A percentile compares a stretch with the other conserved stretches of the same genome.
These are phyloP conservation scores for Blastocystis sp. DNA, from an alignment of 352 stramenopile species.

Conservation along the genomic window DNA sequence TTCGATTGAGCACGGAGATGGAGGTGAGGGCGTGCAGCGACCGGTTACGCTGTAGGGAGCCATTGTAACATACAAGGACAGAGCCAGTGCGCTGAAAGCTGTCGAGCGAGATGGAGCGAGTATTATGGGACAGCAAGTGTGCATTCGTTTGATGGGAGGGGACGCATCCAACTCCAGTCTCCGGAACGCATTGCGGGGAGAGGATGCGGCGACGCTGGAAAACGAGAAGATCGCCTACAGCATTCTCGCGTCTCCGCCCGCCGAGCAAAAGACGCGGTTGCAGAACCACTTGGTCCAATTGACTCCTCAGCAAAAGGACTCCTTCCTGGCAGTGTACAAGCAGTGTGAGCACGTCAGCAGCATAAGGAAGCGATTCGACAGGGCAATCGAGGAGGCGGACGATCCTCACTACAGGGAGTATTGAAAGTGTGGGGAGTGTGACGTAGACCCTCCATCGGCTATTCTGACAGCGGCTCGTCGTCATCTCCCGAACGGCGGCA, in stretches of 20 bases:
- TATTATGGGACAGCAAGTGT: conserved; percentile 22
- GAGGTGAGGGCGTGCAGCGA: not conserved
- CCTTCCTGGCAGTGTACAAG: conserved; percentile 31
- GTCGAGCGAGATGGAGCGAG: conserved; percentile 46
- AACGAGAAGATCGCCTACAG: conserved; percentile 51
- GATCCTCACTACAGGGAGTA: conserved; percentile 26
- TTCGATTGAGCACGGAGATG: conserved; percentile 26
- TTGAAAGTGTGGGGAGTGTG: not conserved
- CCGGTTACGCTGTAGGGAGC: not conserved
- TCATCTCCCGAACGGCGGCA: not conserved
- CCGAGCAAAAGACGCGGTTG: conserved; percentile 6
- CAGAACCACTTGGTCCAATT: not conserved
- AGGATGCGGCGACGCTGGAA: not conserved
- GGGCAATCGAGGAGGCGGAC: conserved; percentile 31
- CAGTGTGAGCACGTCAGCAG: not conserved
- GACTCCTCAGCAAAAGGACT: not conserved
- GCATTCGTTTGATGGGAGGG: conserved; percentile 25
- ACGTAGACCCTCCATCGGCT: conserved; percentile 41
- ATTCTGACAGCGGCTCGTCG: not conserved
- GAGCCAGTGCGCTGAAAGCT: not conserved
- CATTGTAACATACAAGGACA: conserved; percentile 63
- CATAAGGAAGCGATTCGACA: conserved; percentile 31
- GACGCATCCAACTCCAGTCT: not conserved
- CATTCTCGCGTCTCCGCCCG: not conserved
- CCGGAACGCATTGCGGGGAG: not conserved